phyloP scores from a whole-genome alignment of 257 asterid species.

The Asclepias syriaca region DNA sequence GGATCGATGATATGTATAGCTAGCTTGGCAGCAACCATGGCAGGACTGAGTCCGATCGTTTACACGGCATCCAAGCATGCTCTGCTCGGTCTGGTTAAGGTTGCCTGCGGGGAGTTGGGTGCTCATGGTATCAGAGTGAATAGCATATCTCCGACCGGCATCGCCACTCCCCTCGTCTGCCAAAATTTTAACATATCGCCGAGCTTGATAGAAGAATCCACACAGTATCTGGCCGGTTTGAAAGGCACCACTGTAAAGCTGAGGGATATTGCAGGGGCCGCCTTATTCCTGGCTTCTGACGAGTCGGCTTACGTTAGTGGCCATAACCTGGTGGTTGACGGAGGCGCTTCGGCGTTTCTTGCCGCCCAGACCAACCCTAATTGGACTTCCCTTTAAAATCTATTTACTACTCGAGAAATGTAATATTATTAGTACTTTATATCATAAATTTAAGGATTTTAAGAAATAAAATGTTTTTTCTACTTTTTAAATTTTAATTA shows the following conservation, averaged over 20 bases:
- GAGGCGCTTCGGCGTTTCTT: slow-evolving; percentile 50
- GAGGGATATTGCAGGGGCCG: slow-evolving; percentile 46
- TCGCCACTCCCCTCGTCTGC: slow-evolving; percentile 56
- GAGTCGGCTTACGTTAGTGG: slow-evolving; percentile 65
- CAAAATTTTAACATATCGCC: slow-evolving; percentile 28
- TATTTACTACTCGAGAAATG: too few species aligned
- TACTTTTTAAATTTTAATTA: too few species aligned
- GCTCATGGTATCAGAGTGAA: slow-evolving; percentile 56
- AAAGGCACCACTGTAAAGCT: slow-evolving; percentile 45
- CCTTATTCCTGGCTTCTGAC: slow-evolving; percentile 54
- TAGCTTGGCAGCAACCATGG: slow-evolving; percentile 51
- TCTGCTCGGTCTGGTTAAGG: slow-evolving; percentile 47
- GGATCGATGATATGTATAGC: slow-evolving; percentile 67
- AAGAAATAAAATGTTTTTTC: too few species aligned
- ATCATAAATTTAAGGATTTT: too few species aligned
- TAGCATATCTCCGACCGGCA: slow-evolving; percentile 52
- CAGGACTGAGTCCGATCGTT: slow-evolving; percentile 53
- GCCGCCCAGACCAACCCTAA: slow-evolving; percentile 9
- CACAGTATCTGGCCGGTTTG: slow-evolving; percentile 26
- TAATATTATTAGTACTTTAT: too few species aligned
- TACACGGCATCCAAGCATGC: slow-evolving; percentile 62
- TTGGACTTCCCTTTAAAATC: too few species aligned
- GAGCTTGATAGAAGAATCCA: slow-evolving; percentile 30
- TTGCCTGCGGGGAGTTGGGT: slow-evolving; percentile 58
- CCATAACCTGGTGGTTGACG: slow-evolving; percentile 60